Evolutionary conservation across 2,329 filamentous ascomycete species (phyloP).

Genomic region (Penicillium concentricum): DNA sequence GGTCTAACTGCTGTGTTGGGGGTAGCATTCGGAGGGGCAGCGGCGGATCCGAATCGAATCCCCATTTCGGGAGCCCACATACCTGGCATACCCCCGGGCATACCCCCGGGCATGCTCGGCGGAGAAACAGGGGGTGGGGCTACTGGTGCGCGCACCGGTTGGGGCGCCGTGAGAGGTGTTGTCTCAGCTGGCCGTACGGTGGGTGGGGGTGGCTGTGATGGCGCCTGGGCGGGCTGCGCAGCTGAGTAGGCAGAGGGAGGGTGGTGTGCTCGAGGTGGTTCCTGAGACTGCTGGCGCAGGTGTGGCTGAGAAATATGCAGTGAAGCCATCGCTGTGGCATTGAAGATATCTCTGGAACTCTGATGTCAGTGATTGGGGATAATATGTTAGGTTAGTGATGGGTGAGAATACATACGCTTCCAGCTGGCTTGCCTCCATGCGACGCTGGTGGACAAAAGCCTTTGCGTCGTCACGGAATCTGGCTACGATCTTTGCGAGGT

Average conservation of each 20-base stretch:
- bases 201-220: conserved; percentile 45
- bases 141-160: conserved; percentile 43
- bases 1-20: conserved; percentile 24
- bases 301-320: conserved; percentile 49
- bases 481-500: conserved; percentile 82
- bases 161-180: conserved; percentile 47
- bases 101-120: conserved; percentile 40
- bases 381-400: background rate
- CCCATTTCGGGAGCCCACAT: conserved; percentile 81
- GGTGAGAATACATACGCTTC: conserved; percentile 62
- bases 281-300: conserved; percentile 32
- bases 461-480: conserved; percentile 78
- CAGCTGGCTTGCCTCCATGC: conserved; percentile 74
- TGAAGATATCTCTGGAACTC: conserved; percentile 53
- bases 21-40: conserved; percentile 31
- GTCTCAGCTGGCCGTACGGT: conserved; percentile 38
- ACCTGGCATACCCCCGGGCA: conserved; percentile 44
- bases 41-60: conserved; percentile 66
- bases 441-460: conserved; percentile 75
- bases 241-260: conserved; percentile 36
- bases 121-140: conserved; percentile 55
- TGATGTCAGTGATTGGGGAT: conserved; percentile 6
- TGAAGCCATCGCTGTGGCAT: conserved; percentile 55
- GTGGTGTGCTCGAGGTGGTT: conserved; percentile 23
- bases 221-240: conserved; percentile 36